Conservation (phyloP, 2,329 filamentous ascomycete genomes). For the Colletotrichum cereale region DNA sequence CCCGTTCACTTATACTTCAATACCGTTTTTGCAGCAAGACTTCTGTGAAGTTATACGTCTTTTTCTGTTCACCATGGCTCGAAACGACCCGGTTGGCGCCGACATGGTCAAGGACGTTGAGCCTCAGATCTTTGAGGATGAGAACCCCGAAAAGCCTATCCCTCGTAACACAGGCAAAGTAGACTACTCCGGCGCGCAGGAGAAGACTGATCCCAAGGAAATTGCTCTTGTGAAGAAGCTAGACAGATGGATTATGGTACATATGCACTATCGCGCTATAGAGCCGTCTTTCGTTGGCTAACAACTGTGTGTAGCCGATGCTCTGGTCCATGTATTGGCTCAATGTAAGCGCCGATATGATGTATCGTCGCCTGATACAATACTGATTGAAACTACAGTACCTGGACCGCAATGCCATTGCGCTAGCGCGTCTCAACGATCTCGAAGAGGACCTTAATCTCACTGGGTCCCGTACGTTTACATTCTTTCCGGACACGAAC, state of each 20-base stretch:
- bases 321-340: slow-evolving; percentile 42
- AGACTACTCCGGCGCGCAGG: slow-evolving; percentile 55
- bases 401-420: slow-evolving; percentile 41
- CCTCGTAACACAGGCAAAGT: slow-evolving; percentile 40
- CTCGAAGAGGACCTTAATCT: slow-evolving; percentile 44
- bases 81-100: not conserved
- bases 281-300: not conserved
- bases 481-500: too few species aligned
- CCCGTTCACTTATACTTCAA: not conserved
- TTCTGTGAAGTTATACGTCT: not conserved
- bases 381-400: slow-evolving; percentile 3
- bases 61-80: not conserved
- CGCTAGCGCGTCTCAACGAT: slow-evolving; percentile 42
- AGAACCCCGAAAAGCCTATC: slow-evolving; percentile 40
- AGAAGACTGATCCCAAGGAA: slow-evolving; percentile 56
- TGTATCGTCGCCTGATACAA: fast-evolving
- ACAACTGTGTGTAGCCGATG: slow-evolving; percentile 34
- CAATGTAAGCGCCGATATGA: slow-evolving; percentile 33
- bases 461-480: slow-evolving; percentile 30
- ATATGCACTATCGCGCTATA: slow-evolving; percentile 47
- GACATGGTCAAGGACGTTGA: slow-evolving; percentile 29
- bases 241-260: slow-evolving; percentile 56
- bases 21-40: not conserved
- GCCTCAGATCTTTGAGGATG: slow-evolving; percentile 40
- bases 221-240: slow-evolving; percentile 57